A percentile compares a stretch with the other conserved stretches of the same genome.
phyloP scores from a whole-genome alignment of 2,329 filamentous ascomycete species.

The Ascochyta rabiei region DNA sequence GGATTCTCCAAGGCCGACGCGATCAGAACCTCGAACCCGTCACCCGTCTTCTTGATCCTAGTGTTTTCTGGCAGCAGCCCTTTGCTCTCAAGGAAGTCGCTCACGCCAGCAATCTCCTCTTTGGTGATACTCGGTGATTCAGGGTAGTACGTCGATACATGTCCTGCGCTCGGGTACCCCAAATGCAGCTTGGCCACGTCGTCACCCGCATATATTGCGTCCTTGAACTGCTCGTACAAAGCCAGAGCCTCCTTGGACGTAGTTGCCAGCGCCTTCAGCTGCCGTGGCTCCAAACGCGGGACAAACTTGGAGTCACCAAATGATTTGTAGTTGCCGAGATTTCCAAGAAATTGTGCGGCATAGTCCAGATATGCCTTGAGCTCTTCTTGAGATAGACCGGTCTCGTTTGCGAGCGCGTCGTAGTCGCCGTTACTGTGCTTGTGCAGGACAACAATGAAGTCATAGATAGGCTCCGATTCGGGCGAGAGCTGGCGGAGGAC shows the following conservation, averaged over 20 bases:
- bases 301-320: conserved; percentile 60
- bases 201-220: conserved; percentile 52
- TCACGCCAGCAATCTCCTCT: conserved; percentile 54
- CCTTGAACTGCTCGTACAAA: conserved; percentile 53
- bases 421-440: conserved; percentile 57
- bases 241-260: conserved; percentile 48
- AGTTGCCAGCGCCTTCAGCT: conserved; percentile 54
- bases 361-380: conserved; percentile 48
- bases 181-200: conserved; percentile 54
- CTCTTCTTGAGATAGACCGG: conserved; percentile 49
- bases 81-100: conserved; percentile 55
- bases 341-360: conserved; percentile 58
- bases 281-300: conserved; percentile 52
- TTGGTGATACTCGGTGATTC: conserved; percentile 56
- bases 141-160: conserved; percentile 59
- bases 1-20: conserved; percentile 54
- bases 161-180: conserved; percentile 56
- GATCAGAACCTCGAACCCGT: conserved; percentile 56
- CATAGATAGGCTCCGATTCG: conserved; percentile 60
- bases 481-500: conserved; percentile 60
- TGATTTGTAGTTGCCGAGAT: conserved; percentile 60
- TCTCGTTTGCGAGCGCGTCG: conserved; percentile 51
- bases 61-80: conserved; percentile 58
- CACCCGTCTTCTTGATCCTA: conserved; percentile 52
- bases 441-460: conserved; percentile 60